Conservation (phyloP, 164 flowering plant genomes). For the Euptelea pleiosperma region DNA sequence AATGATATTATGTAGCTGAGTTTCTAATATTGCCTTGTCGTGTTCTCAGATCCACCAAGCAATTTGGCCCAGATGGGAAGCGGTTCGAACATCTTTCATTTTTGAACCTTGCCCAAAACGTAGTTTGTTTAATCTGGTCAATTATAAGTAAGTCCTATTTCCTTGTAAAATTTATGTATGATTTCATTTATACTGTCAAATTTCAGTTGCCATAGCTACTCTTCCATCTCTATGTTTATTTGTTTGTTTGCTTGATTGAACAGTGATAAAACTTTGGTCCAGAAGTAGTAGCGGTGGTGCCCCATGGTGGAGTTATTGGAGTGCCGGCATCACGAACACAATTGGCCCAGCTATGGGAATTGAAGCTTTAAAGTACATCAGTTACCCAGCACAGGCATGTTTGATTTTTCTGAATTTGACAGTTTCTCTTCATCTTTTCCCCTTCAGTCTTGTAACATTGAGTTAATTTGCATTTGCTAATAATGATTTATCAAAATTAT, state of each 20-base stretch:
- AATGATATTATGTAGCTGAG: no score
- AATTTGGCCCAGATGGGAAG: conserved; percentile 77
- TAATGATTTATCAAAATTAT: no score
- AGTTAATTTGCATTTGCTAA: no score
- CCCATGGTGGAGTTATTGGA: conserved; percentile 98
- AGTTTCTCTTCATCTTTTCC: no score
- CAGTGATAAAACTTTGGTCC: conserved; percentile 90
- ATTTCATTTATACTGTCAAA: no score
- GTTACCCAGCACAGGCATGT: conserved; percentile 96
- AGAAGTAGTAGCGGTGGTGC: conserved; percentile 66
- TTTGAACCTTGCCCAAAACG: conserved; percentile 89
- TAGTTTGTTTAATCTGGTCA: conserved; percentile 92
- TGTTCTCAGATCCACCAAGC: conserved; percentile 78
- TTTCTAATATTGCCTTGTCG: background rate
- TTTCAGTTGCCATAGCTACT: background rate
- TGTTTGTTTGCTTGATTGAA: background rate
- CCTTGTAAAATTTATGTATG: no score
- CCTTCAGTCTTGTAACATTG: no score
- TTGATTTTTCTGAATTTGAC: background rate
- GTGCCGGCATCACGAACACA: conserved; percentile 93
- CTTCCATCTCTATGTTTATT: background rate
- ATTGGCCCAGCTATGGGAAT: conserved; percentile 99
- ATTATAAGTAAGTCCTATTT: conserved; percentile 65
- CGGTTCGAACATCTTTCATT: conserved; percentile 95
- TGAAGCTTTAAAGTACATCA: conserved; percentile 94